Conservation (phyloP, 495 filamentous ascomycete genomes). For the Saxispiralis lemnorum region DNA sequence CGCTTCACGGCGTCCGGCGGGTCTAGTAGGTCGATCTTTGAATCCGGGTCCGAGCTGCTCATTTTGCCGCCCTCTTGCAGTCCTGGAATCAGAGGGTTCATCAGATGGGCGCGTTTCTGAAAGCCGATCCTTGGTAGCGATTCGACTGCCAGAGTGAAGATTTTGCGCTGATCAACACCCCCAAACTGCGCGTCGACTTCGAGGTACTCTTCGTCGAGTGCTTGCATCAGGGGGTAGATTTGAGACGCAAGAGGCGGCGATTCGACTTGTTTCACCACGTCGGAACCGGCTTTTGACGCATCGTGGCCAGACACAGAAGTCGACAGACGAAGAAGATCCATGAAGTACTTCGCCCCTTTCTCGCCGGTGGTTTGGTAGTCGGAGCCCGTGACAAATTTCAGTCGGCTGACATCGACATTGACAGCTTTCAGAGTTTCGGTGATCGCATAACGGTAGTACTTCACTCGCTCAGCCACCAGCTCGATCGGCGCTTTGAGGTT, state of each 20-base stretch:
- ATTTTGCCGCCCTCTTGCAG: conserved; percentile 62
- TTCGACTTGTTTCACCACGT: conserved; percentile 78
- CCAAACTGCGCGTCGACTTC: conserved; percentile 68
- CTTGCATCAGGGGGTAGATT: conserved; percentile 79
- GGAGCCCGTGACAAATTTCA: conserved; percentile 71
- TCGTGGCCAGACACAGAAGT: conserved; percentile 34
- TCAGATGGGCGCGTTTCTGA: conserved; percentile 57
- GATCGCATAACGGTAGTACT: conserved; percentile 26
- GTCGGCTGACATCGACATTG: conserved; percentile 44
- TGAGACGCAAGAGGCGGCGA: conserved; percentile 61
- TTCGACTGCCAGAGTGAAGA: conserved; percentile 68
- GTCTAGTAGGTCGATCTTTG: conserved; percentile 86
- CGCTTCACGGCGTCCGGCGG: conserved; percentile 46
- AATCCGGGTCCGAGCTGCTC: conserved; percentile 42
- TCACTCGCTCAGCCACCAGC: conserved; percentile 50
- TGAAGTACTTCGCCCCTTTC: conserved; percentile 38
- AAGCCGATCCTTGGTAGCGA: conserved; percentile 55
- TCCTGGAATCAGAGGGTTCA: conserved; percentile 83
- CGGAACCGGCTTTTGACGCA: conserved; percentile 72
- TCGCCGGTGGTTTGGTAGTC: conserved; percentile 50
- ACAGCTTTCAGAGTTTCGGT: conserved; percentile 23
- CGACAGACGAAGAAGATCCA: conserved; percentile 46
- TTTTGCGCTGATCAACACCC: conserved; percentile 74
- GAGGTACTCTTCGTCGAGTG: conserved; percentile 79
- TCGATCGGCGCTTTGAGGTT: conserved; percentile 75